phyloP scores from a whole-genome alignment of 805 yeast species.

The Lipomyces yamadae region DNA sequence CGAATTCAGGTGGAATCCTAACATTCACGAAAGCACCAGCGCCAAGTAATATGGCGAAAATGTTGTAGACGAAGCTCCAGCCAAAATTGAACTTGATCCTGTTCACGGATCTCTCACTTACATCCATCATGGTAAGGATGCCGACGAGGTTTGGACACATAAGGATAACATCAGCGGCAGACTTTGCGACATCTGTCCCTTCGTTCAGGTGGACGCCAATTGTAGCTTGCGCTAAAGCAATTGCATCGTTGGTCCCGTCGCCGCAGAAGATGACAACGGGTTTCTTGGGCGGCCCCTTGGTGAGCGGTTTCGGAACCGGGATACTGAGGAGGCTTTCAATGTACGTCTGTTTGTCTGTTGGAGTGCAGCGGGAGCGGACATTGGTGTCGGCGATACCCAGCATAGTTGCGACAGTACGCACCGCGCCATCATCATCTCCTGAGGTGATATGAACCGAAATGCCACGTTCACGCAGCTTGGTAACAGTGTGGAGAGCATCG shows the following conservation, averaged over 20 bases:
- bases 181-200: slow-evolving; percentile 16
- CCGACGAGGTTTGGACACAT: slow-evolving; percentile 21
- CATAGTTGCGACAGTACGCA: slow-evolving; percentile 11
- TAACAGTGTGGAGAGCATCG: slow-evolving; percentile 1
- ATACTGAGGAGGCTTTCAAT: slow-evolving; percentile 14
- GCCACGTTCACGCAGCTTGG: background rate
- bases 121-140: slow-evolving; percentile 16
- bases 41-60: slow-evolving; percentile 26
- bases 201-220: slow-evolving; percentile 60
- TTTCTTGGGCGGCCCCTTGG: background rate
- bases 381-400: slow-evolving; percentile 27
- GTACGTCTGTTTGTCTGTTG: slow-evolving; percentile 26
- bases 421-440: slow-evolving; percentile 25
- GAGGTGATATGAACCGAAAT: slow-evolving; percentile 26
- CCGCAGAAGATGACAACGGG: slow-evolving; percentile 78
- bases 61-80: slow-evolving; percentile 27
- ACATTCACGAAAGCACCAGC: slow-evolving; percentile 32
- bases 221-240: slow-evolving; percentile 87
- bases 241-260: slow-evolving; percentile 92
- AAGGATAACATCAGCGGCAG: slow-evolving; percentile 27
- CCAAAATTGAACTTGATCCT: slow-evolving; percentile 15
- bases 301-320: no score
- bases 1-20: slow-evolving; percentile 28
- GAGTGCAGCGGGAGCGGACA: slow-evolving; percentile 1
- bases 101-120: background rate